Conservation (phyloP, 345 rosid species). For the Eucalyptus sp. region DNA sequence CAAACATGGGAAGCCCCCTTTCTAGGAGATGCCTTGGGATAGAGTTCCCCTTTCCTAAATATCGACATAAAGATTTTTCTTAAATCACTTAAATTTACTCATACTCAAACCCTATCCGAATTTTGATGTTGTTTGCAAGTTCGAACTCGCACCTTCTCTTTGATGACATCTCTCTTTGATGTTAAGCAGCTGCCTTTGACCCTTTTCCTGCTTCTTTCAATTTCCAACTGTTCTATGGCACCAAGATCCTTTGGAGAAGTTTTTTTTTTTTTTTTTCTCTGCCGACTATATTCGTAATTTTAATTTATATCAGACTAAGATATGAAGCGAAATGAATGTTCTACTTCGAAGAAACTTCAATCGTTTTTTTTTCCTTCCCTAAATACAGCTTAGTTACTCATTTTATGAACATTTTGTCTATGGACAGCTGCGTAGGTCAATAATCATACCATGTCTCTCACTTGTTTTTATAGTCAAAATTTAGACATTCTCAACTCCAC, state of each 20-base stretch:
- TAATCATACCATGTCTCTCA: neutral
- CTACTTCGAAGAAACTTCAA: neutral
- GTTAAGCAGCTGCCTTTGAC: neutral
- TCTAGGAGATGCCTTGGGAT: neutral
- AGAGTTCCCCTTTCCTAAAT: neutral
- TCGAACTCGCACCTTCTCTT: neutral
- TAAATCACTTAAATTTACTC: neutral
- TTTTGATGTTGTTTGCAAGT: neutral
- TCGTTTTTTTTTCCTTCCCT: neutral
- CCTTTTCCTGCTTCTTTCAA: neutral
- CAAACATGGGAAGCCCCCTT: neutral
- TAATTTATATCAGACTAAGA: neutral
- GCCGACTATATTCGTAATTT: neutral
- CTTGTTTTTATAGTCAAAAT: neutral
- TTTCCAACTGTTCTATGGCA: neutral
- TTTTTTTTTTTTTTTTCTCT: too few species aligned
- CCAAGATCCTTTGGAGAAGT: neutral
- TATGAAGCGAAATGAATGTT: neutral
- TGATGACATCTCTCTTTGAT: neutral
- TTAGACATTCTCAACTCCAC: neutral
- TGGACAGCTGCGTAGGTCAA: neutral
- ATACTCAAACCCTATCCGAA: neutral
- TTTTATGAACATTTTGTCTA: neutral
- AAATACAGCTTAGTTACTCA: neutral
- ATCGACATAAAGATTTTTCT: neutral